A percentile compares a stretch with the other conserved stretches of the same genome.
Conservation (phyloP, 2,329 filamentous ascomycete species). For the Hypoxylon sp. region DNA sequence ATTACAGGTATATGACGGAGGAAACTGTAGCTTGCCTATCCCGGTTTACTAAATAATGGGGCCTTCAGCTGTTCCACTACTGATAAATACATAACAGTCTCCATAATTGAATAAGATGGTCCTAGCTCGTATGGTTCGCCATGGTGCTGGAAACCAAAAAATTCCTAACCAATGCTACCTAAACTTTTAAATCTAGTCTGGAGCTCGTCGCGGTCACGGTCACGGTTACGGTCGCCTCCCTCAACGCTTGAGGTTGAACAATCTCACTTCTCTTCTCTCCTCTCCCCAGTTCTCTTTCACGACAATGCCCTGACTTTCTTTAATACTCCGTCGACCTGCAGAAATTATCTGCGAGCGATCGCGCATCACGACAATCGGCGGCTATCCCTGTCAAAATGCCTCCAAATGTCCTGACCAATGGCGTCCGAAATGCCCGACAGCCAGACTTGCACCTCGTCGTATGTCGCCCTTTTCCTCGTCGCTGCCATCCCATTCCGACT, state of each 20-base stretch:
- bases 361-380: slow-evolving; percentile 35
- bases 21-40: neutral
- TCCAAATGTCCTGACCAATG: slow-evolving; percentile 45
- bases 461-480: slow-evolving; percentile 22
- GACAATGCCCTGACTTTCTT: slow-evolving; percentile 36
- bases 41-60: neutral
- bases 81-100: neutral
- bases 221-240: slow-evolving; percentile 20
- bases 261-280: slow-evolving; percentile 6
- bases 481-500: neutral
- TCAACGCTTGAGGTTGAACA: slow-evolving; percentile 21
- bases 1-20: slow-evolving; percentile 8
- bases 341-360: slow-evolving; percentile 37
- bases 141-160: slow-evolving; percentile 25
- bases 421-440: slow-evolving; percentile 46
- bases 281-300: slow-evolving; percentile 10
- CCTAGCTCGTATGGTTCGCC: slow-evolving; percentile 3
- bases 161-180: slow-evolving; percentile 23
- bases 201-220: slow-evolving; percentile 4
- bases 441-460: slow-evolving; percentile 61
- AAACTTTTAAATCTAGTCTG: slow-evolving; percentile 7
- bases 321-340: slow-evolving; percentile 31
- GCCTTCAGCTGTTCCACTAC: too few relatives aligned
- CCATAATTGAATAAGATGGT: slow-evolving; percentile 2
- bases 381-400: slow-evolving; percentile 42